Conservation (phyloP, 108 stramenopile species). For the Ochromonas danica region DNA sequence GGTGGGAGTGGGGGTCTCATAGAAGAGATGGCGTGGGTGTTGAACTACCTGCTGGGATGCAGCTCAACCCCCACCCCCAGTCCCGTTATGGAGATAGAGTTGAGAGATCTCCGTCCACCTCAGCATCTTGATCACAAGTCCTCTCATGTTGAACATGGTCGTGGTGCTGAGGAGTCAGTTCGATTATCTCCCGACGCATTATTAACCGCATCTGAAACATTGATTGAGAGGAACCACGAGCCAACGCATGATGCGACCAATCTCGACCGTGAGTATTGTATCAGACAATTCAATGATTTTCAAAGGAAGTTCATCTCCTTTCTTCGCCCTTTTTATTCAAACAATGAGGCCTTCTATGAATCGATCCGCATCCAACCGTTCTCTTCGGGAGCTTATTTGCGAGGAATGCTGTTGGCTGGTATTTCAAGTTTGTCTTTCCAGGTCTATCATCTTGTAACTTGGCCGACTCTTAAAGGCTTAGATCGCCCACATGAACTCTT, state of each 20-base stretch:
- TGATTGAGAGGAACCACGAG: background rate
- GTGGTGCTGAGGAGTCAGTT: background rate
- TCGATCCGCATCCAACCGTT: conserved; percentile 11
- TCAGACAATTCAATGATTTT: background rate
- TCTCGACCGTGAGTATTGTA: background rate
- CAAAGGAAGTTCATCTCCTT: background rate
- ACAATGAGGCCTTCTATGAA: conserved; percentile 27
- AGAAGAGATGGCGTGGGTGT: background rate
- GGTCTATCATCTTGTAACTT: background rate
- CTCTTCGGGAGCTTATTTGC: conserved; percentile 19
- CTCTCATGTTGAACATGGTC: no score
- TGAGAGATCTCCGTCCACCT: no score
- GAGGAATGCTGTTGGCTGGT: conserved; percentile 7
- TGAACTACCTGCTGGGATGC: background rate
- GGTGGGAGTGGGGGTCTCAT: no score
- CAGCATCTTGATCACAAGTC: no score
- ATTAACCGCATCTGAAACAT: background rate
- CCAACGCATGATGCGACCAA: background rate
- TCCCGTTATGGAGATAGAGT: background rate
- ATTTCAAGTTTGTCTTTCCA: background rate
- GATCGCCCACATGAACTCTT: background rate
- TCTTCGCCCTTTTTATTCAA: background rate
- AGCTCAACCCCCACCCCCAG: background rate
- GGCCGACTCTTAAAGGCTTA: background rate
- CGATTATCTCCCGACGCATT: background rate